phyloP scores from a whole-genome alignment of 768 basidiomycete species.

The Mycena kentingensis region DNA sequence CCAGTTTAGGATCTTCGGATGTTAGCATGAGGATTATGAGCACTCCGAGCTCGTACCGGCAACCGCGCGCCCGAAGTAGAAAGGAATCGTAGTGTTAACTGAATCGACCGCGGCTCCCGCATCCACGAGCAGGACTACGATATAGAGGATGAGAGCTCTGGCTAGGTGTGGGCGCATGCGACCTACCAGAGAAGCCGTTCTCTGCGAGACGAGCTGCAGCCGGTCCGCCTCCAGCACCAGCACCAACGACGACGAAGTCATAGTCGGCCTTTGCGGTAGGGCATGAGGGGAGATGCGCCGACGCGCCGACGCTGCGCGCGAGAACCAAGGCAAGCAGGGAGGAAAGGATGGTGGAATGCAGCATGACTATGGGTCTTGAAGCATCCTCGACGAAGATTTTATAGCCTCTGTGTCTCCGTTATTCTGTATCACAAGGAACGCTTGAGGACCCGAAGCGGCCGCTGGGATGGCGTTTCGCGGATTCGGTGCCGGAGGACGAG shows the following conservation, averaged over 20 bases:
- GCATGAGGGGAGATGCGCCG: no score
- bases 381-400: no score
- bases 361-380: no score
- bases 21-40: not conserved
- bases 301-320: no score
- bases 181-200: constrained; percentile 28
- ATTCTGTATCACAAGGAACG: no score
- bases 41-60: constrained; percentile 23
- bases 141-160: not conserved
- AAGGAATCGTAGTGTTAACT: constrained; percentile 32
- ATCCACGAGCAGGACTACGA: constrained; percentile 35
- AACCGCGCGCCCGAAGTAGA: constrained; percentile 27
- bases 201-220: constrained; percentile 29
- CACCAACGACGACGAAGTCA: constrained; percentile 31
- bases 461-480: no score
- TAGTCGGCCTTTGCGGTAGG: no score
- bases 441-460: no score
- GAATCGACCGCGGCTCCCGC: constrained; percentile 31
- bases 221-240: constrained; percentile 33
- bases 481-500: no score
- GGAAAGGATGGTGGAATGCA: no score
- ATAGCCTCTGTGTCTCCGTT: no score
- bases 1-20: constrained; percentile 27
- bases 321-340: no score
- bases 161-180: not conserved